Evolutionary conservation across 2,329 filamentous ascomycete species (phyloP), one percentile per base, ranked within the genome.

Genomic region (Penicillium nordicum): DNA sequence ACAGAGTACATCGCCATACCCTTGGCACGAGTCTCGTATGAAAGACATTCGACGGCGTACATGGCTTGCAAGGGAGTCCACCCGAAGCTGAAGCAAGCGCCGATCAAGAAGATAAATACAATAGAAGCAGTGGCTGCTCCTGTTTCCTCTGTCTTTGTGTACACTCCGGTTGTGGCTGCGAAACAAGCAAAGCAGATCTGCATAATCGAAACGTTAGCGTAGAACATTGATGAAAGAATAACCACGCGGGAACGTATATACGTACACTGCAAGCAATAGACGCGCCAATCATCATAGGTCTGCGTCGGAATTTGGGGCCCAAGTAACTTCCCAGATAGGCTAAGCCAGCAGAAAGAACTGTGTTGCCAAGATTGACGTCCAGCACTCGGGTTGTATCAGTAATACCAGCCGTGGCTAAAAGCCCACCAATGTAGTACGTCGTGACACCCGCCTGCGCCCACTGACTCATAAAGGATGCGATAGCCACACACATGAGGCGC

Each of bases 231-330:
- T 6, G 23, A 21, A 16, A 16, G 2, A 2, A 23, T 5, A 25
- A 21, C 6, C 6, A 49, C 5, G 11, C 7, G 8, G 18, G 18
- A 10, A 14, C 21, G 6, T 7, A 14, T 25, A 12, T 23, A 57
- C 55, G 3, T 41, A 57, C 55, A 38, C 14, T 12, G n/a, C 43
- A 46, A 38, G 43, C 45, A 21, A 53, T 18, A 32, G 55, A 57
- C 0, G 38, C 34, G 21, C 55, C 55, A 5, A 57, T 67, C 40
- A 84, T 73, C 32, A 83, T 72, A n/a, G 81, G 81, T 3, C 84
- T 80, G 37, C 84, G 82, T n/a, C 84, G 82, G 6, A 85, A 57
- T 1, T 77, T 76, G 38, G 86, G 84, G 1, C 82, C 82, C 48
- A 86, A 74, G 14, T 78, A 74, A 4, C 84, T 82, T 44, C 84